Base-by-base conservation (phyloP, 2,329 filamentous ascomycete genomes). In the Trichoderma oligosporum region DNA sequence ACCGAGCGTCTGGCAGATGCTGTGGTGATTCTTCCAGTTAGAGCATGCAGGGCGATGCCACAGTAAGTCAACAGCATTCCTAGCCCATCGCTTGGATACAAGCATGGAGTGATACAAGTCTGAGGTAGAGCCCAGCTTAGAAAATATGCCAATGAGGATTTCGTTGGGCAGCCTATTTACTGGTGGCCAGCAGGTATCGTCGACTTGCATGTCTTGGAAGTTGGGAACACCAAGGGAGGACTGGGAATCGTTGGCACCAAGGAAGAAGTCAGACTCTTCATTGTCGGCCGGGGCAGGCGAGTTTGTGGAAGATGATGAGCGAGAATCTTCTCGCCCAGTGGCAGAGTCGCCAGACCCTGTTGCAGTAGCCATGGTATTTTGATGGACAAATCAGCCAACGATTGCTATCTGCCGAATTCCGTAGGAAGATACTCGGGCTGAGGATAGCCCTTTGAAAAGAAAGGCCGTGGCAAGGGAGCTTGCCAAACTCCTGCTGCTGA, bases 41-140 rank as follows among this genome's bases (percentile, higher is more conserved):
- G 88, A 91, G 75, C 94, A 97, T 25, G 90, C 86, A 1, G 94
- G 94, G 36, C 94, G 83, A 72, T 97, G 92, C 94, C 94, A 99
- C 20, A 99, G 80, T 63, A 96, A 82, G 62, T 94, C 93, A 64
- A 97, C 94, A 51, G 89, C 87, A 69, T 97, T 97, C 61, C 88
- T 81, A 25, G 94, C 89, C 94, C 94, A 99, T 61, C 87, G 84
- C 73, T 91, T 92, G 68, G 87, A 97, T n/a, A 96, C 92, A 62
- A 94, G 79, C 89, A 97, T 92, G 73, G 89, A 95, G 73, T 86
- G 87, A 64, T 91, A 82, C 64, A 97, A 81, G 68, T 99, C 93
- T 42, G 79, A 76, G 2, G 91, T 82, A 11, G 82, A 84, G 66
- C 80, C 86, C 58, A 99, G 82, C 72, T 91, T 94, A 33, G 89